These are phyloP conservation scores for Macrophomina phaseolina DNA, from an alignment of 2,329 filamentous ascomycete species.

Conservation along the genomic window DNA sequence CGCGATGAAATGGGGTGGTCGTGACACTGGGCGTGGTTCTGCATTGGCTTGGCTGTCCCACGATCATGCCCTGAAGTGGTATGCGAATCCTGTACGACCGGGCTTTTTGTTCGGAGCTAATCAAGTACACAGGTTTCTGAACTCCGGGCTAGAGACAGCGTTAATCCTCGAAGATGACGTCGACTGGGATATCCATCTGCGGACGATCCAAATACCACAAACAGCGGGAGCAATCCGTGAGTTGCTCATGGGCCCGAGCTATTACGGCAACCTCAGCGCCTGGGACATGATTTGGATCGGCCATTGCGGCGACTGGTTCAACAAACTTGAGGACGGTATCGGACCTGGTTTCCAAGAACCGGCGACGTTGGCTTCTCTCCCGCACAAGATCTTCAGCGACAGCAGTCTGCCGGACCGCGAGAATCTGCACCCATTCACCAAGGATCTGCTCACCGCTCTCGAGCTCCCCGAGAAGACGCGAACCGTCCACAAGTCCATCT, in stretches of 20 bases:
- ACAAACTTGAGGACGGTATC: constrained; percentile 35
- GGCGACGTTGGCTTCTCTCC: constrained; percentile 39
- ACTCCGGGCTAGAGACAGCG: constrained; percentile 48
- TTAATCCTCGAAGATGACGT: constrained; percentile 54
- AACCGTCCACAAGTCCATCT: constrained; percentile 47
- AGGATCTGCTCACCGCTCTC: constrained; percentile 43
- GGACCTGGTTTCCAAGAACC: constrained; percentile 30
- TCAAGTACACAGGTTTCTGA: constrained; percentile 43
- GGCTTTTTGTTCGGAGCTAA: too few relatives aligned
- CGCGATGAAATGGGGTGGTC: constrained; percentile 24
- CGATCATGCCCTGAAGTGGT: constrained; percentile 48
- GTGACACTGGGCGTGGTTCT: constrained; percentile 44
- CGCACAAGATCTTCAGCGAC: constrained; percentile 45
- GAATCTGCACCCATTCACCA: constrained; percentile 49
- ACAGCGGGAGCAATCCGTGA: constrained; percentile 47
- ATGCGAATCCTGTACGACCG: constrained; percentile 36
- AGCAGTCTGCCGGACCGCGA: constrained; percentile 42
- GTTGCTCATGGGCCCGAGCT: constrained; percentile 36
- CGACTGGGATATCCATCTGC: constrained; percentile 53
- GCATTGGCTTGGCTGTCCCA: constrained; percentile 53
- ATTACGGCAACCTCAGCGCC: constrained; percentile 46
- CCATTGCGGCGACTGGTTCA: constrained; percentile 52
- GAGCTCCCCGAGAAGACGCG: constrained; percentile 46
- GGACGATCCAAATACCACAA: constrained; percentile 49
- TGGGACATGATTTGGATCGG: constrained; percentile 54